Base-by-base conservation (phyloP, 352 stramenopile species). In the Globisporangium perplexum region DNA sequence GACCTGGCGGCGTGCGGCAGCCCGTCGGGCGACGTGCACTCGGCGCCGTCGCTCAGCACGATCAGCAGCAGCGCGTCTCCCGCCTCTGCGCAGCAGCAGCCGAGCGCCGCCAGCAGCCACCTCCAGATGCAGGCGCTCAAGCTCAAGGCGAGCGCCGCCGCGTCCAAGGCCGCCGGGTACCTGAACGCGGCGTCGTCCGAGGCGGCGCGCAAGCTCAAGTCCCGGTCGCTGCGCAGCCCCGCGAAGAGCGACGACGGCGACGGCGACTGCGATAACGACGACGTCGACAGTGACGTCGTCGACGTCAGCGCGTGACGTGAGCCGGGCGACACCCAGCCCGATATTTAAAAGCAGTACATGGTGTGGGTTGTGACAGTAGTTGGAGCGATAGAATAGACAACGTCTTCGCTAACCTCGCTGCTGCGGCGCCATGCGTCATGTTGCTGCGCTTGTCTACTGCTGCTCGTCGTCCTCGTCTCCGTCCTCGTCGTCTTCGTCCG, bases 181-280 rank as follows among this genome's bases (percentile, higher is more conserved):
- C 43, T 86, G 15, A 84, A 74, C 52, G 69, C 64, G 8, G 75
- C 73, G 31, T 85, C 74, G 7, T 53, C 57, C n/a, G 74, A 84
- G 44, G 77, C 77, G 18, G 72, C 74, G 8, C 68, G 72, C 1
- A 79, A 85, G 54, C 53, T 88, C 46, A 82, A 72, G 49, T 65
- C 68, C 7, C 63, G 64, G 31, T 47, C 61, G 31, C 42, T 57
- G 46, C 36, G 46, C 1, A 42, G 48, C n/a, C 58, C 68, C 36
- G 52, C 47, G 18, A n/a, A 74, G 62, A 4, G 15, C 36, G 66
- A 75, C 65, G 71, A 79, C 50, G 24, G 39, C 50, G 36, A 38
- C n/a, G n/a, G n/a, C n/a, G n/a, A n/a, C n/a, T n/a, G n/a, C n/a
- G n/a, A n/a, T 12, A 15, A 15, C 18, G 22, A 14, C 11, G 38